These are phyloP conservation scores for Aspergillus pseudoviridinutans DNA, from an alignment of 2,329 filamentous ascomycete genomes.

Conservation along the genomic window DNA sequence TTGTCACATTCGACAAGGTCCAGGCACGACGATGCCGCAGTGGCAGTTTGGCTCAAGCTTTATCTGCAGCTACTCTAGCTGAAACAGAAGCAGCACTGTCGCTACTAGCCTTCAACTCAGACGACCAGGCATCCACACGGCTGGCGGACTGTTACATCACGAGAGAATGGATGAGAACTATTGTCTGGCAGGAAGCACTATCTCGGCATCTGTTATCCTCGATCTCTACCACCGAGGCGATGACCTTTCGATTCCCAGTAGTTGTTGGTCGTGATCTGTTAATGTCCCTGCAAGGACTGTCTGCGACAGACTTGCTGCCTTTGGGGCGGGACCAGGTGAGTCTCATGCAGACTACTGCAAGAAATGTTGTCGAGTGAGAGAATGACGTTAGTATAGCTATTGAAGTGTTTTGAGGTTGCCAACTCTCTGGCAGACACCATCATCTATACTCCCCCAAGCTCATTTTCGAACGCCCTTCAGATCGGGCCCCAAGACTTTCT, in stretches of 20 bases:
- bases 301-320: slow-evolving; percentile 24
- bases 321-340: slow-evolving; percentile 29
- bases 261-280: slow-evolving; percentile 24
- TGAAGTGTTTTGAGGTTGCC: slow-evolving; percentile 31
- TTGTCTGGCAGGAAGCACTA: slow-evolving; percentile 29
- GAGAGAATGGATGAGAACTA: slow-evolving; percentile 30
- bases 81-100: slow-evolving; percentile 20
- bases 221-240: slow-evolving; percentile 11
- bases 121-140: slow-evolving; percentile 14
- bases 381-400: slow-evolving; percentile 12
- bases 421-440: slow-evolving; percentile 29
- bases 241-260: slow-evolving; percentile 25
- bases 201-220: slow-evolving; percentile 24
- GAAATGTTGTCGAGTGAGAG: neutral
- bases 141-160: slow-evolving; percentile 28
- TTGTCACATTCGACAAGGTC: slow-evolving; percentile 23
- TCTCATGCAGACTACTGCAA: neutral
- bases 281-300: slow-evolving; percentile 19
- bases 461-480: slow-evolving; percentile 9
- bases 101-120: slow-evolving; percentile 10
- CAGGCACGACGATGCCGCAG: slow-evolving; percentile 2
- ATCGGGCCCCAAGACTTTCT: slow-evolving; percentile 26
- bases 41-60: neutral
- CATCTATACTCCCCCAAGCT: slow-evolving; percentile 12
- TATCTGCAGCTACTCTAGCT: slow-evolving; percentile 8